Percentiles rank a stretch among this genome's conserved stretches.
These are phyloP conservation scores for Hansenula sp. DNA, from an alignment of 1,139 yeast genomes.

Conservation along the genomic window DNA sequence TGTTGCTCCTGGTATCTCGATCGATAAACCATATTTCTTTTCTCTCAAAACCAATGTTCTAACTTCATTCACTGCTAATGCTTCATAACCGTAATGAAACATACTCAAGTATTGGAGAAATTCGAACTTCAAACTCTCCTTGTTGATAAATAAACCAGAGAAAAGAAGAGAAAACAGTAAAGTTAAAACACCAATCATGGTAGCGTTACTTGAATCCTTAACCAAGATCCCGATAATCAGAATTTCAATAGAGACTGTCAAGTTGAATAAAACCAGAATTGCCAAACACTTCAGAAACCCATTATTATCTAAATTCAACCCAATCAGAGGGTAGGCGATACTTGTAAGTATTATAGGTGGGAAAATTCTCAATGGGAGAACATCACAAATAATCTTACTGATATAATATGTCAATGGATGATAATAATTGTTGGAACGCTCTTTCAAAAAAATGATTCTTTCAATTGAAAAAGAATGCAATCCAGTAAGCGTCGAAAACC, in stretches of 20 bases:
- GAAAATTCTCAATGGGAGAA: conserved; percentile 79
- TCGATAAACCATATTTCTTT: conserved; percentile 85
- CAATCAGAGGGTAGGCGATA: conserved; percentile 88
- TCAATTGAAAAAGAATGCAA: conserved; percentile 84
- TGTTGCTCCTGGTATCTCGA: conserved; percentile 98
- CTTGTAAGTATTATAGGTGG: conserved; percentile 86
- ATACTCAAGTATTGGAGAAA: conserved; percentile 85
- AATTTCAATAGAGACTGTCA: conserved; percentile 82
- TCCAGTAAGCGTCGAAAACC: conserved; percentile 90
- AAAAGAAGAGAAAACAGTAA: conserved; percentile 80
- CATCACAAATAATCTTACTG: conserved; percentile 84
- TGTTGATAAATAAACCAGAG: conserved; percentile 90
- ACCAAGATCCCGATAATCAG: conserved; percentile 81
- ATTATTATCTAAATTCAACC: conserved; percentile 71
- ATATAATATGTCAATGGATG: conserved; percentile 79
- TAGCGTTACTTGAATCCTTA: conserved; percentile 91
- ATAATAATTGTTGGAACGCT: conserved; percentile 91
- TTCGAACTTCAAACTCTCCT: conserved; percentile 45
- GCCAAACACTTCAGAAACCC: conserved; percentile 72
- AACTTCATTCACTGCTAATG: conserved; percentile 90
- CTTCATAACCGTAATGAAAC: conserved; percentile 94
- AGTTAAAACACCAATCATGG: conserved; percentile 80
- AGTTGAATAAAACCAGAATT: conserved; percentile 74
- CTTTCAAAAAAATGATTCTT: conserved; percentile 83
- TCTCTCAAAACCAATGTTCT: conserved; percentile 79